phyloP scores from a whole-genome alignment of 306 rosid genomes.

The Trifolium repens region DNA sequence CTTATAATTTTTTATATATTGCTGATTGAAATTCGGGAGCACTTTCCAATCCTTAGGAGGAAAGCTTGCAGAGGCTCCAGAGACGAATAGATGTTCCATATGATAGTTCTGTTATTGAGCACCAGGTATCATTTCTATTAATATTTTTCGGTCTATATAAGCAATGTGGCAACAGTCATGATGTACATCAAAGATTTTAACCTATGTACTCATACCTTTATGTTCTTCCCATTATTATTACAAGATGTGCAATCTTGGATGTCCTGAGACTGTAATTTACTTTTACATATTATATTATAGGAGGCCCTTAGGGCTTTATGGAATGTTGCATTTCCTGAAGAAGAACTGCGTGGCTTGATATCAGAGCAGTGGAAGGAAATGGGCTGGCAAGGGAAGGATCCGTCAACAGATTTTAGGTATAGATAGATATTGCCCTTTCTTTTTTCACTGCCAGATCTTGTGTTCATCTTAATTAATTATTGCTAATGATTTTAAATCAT shows the following conservation, averaged over 20 bases:
- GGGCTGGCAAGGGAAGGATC: conserved; percentile 99
- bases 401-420: conserved; percentile 98
- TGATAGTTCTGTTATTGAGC: conserved; percentile 77
- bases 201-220: conserved; percentile 19
- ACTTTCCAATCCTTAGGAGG: conserved; percentile 66
- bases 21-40: not conserved
- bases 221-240: conserved; percentile 24
- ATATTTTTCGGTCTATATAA: conserved; percentile 19
- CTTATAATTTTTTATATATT: not conserved
- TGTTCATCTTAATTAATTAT: conserved; percentile 7
- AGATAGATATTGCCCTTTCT: conserved; percentile 29
- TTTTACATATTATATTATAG: conserved; percentile 47
- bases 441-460: conserved; percentile 30
- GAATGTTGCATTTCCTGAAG: conserved; percentile 89
- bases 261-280: conserved; percentile 32
- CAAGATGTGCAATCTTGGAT: not conserved
- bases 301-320: conserved; percentile 93
- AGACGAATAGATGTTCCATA: conserved; percentile 86
- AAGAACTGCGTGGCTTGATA: conserved; percentile 85
- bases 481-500: conserved; percentile 42
- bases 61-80: conserved; percentile 82
- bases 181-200: conserved; percentile 23
- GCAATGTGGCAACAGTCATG: conserved; percentile 33
- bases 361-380: conserved; percentile 99
- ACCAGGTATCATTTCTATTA: conserved; percentile 68